Evolutionary conservation across 352 stramenopile genomes (phyloP).

Genomic region (Globisporangium okanoganense): DNA sequence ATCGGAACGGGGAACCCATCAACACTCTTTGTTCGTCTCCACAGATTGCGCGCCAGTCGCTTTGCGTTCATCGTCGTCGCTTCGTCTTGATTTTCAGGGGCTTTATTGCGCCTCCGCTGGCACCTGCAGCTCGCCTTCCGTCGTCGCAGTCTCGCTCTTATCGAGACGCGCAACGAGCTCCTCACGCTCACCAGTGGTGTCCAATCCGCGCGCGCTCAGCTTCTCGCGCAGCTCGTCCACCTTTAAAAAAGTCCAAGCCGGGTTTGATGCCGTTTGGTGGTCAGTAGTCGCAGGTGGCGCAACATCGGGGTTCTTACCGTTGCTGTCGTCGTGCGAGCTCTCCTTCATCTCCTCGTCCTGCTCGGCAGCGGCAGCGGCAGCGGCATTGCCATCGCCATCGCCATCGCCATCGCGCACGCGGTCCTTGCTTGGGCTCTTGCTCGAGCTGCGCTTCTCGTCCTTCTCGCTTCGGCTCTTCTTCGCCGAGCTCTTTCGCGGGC

Average conservation of each 20-base stretch:
- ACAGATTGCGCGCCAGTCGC: too few relatives aligned
- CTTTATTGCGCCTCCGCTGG: slow-evolving; percentile 1
- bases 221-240: slow-evolving; percentile 22
- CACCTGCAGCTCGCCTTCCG: background rate
- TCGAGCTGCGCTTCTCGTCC: slow-evolving; percentile 19
- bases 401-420: background rate
- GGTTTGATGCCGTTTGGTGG: slow-evolving; percentile 11
- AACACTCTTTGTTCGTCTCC: slow-evolving; percentile 6
- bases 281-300: slow-evolving; percentile 14
- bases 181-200: slow-evolving; percentile 15
- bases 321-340: slow-evolving; percentile 14
- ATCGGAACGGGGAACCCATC: slow-evolving; percentile 13
- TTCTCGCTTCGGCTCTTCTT: slow-evolving; percentile 14
- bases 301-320: slow-evolving; percentile 21
- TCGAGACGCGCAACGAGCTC: slow-evolving; percentile 13
- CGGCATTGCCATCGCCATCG: too few relatives aligned
- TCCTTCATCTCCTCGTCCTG: slow-evolving; percentile 17
- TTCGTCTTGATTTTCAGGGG: background rate
- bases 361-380: background rate
- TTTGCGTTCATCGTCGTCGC: background rate
- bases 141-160: background rate
- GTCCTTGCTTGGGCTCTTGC: slow-evolving; percentile 14
- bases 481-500: slow-evolving; percentile 19
- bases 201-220: slow-evolving; percentile 15
- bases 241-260: slow-evolving; percentile 23